phyloP scores from a whole-genome alignment of 805 yeast species.

The Yarrowia sp. region DNA sequence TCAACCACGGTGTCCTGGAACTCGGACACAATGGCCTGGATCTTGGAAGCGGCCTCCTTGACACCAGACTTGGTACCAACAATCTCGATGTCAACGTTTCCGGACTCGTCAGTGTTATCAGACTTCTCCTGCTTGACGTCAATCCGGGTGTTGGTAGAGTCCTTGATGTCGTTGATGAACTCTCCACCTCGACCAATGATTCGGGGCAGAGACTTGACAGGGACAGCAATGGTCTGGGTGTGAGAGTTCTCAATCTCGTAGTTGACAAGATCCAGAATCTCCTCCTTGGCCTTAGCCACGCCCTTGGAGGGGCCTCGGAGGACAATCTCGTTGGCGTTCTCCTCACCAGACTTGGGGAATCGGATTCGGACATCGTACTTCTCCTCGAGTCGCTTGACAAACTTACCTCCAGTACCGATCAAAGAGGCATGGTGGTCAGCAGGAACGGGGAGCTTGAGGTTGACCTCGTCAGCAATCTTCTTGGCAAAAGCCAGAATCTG shows the following conservation, averaged over 20 bases:
- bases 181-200: constrained; percentile 91
- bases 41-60: constrained; percentile 59
- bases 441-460: constrained; percentile 65
- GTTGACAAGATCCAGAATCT: constrained; percentile 73
- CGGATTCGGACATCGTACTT: constrained; percentile 78
- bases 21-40: constrained; percentile 63
- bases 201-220: constrained; percentile 70
- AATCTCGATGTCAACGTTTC: constrained; percentile 58
- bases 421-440: constrained; percentile 72
- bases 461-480: constrained; percentile 78
- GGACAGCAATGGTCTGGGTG: constrained; percentile 60
- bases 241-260: constrained; percentile 86
- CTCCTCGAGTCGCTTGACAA: constrained; percentile 79
- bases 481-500: constrained; percentile 58
- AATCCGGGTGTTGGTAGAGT: constrained; percentile 51
- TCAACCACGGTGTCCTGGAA: constrained; percentile 60
- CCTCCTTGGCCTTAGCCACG: constrained; percentile 77
- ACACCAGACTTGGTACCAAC: constrained; percentile 75
- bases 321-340: constrained; percentile 53
- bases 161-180: constrained; percentile 73
- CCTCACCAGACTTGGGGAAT: constrained; percentile 42
- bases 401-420: constrained; percentile 79
- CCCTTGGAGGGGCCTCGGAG: constrained; percentile 89
- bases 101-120: constrained; percentile 43
- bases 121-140: constrained; percentile 39